Conservation (phyloP, 257 asterid species). For the Solanum appendiculatum region DNA sequence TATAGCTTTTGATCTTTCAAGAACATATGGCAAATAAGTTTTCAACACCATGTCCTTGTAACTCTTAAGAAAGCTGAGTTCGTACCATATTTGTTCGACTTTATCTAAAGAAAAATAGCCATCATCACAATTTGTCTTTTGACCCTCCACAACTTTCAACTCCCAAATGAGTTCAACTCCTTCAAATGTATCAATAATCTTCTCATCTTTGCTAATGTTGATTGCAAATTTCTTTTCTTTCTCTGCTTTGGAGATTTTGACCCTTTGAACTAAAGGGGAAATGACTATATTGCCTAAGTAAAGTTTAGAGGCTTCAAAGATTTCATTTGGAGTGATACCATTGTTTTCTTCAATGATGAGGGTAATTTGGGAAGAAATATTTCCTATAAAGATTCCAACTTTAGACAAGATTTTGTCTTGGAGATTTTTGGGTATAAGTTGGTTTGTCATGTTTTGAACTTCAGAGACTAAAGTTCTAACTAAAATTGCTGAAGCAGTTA, state of each 20-base stretch:
- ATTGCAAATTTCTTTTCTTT: background rate
- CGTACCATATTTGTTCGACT: constrained; percentile 3
- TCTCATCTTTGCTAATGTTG: constrained; percentile 7
- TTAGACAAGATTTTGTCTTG: constrained; percentile 9
- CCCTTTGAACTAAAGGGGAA: background rate
- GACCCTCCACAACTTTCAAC: constrained; percentile 1
- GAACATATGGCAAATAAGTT: constrained; percentile 9
- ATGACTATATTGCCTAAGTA: background rate
- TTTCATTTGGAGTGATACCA: constrained; percentile 2
- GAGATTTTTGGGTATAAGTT: constrained; percentile 9
- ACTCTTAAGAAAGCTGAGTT: constrained; percentile 6
- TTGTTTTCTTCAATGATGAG: constrained; percentile 7
- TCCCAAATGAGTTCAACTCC: constrained; percentile 9
- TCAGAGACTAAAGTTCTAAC: constrained; percentile 10
- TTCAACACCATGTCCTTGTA: constrained; percentile 1
- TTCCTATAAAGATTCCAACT: constrained; percentile 14
- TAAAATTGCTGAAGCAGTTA: constrained; percentile 8
- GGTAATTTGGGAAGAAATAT: background rate
- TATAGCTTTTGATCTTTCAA: constrained; percentile 10
- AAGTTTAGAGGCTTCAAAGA: constrained; percentile 14
- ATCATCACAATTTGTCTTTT: background rate
- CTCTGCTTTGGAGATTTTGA: constrained; percentile 4
- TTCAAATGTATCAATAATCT: constrained; percentile 4
- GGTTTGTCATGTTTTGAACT: constrained; percentile 12
- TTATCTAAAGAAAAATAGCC: background rate